Evolutionary conservation across 352 stramenopile species (phyloP).

Genomic region (Hyphochytrium catenoides): DNA sequence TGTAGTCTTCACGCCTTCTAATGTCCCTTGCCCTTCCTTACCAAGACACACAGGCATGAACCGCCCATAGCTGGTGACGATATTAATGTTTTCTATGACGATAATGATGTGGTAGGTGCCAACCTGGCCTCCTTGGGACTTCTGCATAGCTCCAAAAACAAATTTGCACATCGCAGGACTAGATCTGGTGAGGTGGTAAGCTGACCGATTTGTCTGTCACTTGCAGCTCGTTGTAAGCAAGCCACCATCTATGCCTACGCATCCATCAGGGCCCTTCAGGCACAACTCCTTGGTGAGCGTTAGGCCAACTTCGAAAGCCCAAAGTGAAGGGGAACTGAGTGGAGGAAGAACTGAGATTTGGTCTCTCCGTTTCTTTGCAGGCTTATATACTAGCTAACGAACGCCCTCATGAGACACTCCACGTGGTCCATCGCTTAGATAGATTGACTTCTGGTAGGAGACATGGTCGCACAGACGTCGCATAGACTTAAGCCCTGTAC

Average conservation of each 20-base stretch:
- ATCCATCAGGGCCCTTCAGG: conserved; percentile 81
- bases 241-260: conserved; percentile 74
- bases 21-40: neutral
- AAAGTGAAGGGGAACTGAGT: conserved; percentile 2
- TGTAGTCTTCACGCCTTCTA: neutral
- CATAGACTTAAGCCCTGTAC: too few species aligned
- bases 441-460: conserved; percentile 74
- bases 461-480: conserved; percentile 34
- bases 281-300: conserved; percentile 66
- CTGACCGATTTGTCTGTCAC: neutral
- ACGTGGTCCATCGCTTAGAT: conserved; percentile 86
- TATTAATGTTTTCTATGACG: conserved; percentile 42
- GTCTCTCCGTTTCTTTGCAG: conserved; percentile 2
- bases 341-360: conserved; percentile 13
- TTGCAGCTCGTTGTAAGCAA: conserved; percentile 56
- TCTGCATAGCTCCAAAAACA: too few species aligned
- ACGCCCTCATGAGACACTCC: conserved; percentile 37
- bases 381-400: conserved; percentile 39
- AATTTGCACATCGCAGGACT: too few species aligned
- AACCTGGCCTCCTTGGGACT: neutral
- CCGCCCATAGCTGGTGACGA: conserved; percentile 66
- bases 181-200: too few species aligned
- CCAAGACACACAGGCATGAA: conserved; percentile 81
- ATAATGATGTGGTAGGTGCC: conserved; percentile 34
- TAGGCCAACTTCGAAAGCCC: conserved; percentile 14